phyloP scores from a whole-genome alignment of 1,139 yeast species.

The Nematodospora anomalae region DNA sequence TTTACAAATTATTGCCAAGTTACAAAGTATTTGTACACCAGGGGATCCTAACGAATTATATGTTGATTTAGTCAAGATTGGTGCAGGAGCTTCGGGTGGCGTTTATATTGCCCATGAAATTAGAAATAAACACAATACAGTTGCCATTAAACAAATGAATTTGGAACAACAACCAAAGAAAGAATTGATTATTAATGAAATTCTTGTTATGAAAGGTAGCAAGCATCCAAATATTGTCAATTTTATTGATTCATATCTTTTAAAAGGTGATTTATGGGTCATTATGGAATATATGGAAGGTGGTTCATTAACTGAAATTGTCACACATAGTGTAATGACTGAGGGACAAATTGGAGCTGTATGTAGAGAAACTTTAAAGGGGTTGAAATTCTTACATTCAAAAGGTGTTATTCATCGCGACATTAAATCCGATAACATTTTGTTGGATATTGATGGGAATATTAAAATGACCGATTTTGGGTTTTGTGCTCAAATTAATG shows the following conservation, averaged over 20 bases:
- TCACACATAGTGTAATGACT: slow-evolving; percentile 90
- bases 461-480: slow-evolving; percentile 90
- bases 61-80: slow-evolving; percentile 73
- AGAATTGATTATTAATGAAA: slow-evolving; percentile 90
- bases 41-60: slow-evolving; percentile 85
- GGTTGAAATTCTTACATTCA: slow-evolving; percentile 82
- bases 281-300: slow-evolving; percentile 99
- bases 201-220: slow-evolving; percentile 89
- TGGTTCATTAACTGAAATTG: slow-evolving; percentile 93
- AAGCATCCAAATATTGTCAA: slow-evolving; percentile 91
- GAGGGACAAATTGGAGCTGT: slow-evolving; percentile 98
- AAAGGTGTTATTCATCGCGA: slow-evolving; percentile 96
- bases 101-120: slow-evolving; percentile 85
- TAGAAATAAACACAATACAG: slow-evolving; percentile 56
- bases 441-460: slow-evolving; percentile 79
- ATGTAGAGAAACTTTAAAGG: slow-evolving; percentile 84
- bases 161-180: slow-evolving; percentile 92
- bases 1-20: slow-evolving; percentile 66
- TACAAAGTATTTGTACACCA: slow-evolving; percentile 75
- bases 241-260: slow-evolving; percentile 79
- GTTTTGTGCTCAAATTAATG: slow-evolving; percentile 94
- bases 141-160: slow-evolving; percentile 96
- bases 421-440: slow-evolving; percentile 90
- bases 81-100: slow-evolving; percentile 98
- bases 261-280: slow-evolving; percentile 85